Conservation (phyloP, 1,284 basidiomycete genomes). For the Pseudozyma sp. region DNA sequence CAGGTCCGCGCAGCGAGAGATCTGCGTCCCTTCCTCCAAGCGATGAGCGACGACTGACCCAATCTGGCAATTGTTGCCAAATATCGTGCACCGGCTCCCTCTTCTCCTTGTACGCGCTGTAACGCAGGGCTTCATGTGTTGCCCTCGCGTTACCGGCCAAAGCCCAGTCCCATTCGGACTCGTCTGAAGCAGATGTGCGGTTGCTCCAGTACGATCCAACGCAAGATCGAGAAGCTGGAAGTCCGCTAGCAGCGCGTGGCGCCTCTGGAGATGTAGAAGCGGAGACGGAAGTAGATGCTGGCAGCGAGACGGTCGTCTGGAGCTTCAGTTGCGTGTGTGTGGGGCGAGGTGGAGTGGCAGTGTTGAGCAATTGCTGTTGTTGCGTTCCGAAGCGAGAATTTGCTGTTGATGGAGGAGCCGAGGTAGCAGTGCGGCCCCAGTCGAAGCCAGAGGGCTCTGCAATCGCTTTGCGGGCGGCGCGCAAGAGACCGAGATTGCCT, state of each 20-base stretch:
- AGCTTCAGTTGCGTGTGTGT: neutral
- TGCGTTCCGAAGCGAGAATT: slow-evolving; percentile 14
- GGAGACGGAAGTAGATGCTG: slow-evolving; percentile 21
- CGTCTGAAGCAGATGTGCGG: slow-evolving; percentile 13
- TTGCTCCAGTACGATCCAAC: slow-evolving; percentile 17
- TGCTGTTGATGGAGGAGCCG: slow-evolving; percentile 20
- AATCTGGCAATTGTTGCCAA: slow-evolving; percentile 50
- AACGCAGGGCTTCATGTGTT: slow-evolving; percentile 29
- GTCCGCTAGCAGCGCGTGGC: neutral
- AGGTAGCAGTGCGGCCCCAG: slow-evolving; percentile 31
- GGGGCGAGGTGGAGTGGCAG: neutral
- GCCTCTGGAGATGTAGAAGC: slow-evolving; percentile 25
- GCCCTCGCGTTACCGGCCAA: slow-evolving; percentile 38
- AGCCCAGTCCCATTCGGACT: slow-evolving; percentile 53
- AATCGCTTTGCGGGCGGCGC: slow-evolving; percentile 44
- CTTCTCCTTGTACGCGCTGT: slow-evolving; percentile 33
- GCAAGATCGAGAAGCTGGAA: slow-evolving; percentile 17
- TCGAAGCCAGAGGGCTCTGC: slow-evolving; percentile 43
- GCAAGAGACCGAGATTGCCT: slow-evolving; percentile 36
- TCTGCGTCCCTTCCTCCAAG: slow-evolving; percentile 43
- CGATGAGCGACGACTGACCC: slow-evolving; percentile 45
- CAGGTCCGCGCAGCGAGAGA: slow-evolving; percentile 30
- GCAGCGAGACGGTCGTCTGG: slow-evolving; percentile 13
- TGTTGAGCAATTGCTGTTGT: slow-evolving; percentile 15
- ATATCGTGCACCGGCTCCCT: slow-evolving; percentile 45